phyloP scores from a whole-genome alignment of 169 alveolate species.

The Ichthyophthirius multifiliis region DNA sequence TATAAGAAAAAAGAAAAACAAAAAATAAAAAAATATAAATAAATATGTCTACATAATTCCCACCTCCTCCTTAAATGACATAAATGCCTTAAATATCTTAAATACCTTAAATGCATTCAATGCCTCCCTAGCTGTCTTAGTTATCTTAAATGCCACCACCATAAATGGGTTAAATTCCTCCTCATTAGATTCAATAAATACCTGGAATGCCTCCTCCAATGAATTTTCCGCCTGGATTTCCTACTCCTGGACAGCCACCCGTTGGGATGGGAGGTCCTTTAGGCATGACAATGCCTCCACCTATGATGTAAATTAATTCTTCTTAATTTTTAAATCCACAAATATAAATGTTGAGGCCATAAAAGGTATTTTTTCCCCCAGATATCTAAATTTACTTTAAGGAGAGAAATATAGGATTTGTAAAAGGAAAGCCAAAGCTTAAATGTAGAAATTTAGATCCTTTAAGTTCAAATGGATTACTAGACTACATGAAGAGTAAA shows the following conservation, averaged over 20 bases:
- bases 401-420: neutral
- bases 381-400: neutral
- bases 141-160: constrained; percentile 5
- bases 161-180: neutral
- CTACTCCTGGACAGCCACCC: neutral
- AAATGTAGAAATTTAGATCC: constrained; percentile 38
- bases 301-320: neutral
- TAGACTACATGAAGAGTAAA: constrained; percentile 19
- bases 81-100: too few species aligned
- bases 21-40: too few species aligned
- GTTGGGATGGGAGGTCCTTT: neutral
- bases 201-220: neutral
- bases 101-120: too few species aligned
- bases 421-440: constrained; percentile 5
- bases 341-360: neutral
- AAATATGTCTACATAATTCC: too few species aligned
- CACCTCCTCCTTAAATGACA: too few species aligned
- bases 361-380: neutral
- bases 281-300: constrained; percentile 3
- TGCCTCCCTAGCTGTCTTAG: too few species aligned
- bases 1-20: too few species aligned
- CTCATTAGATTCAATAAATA: neutral
- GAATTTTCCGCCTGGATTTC: neutral
- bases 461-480: neutral
- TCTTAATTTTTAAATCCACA: neutral